Percentiles rank a stretch among this genome's conserved stretches.
These are phyloP conservation scores for Penicillium paneum DNA, from an alignment of 2,329 filamentous ascomycete genomes.

Conservation along the genomic window DNA sequence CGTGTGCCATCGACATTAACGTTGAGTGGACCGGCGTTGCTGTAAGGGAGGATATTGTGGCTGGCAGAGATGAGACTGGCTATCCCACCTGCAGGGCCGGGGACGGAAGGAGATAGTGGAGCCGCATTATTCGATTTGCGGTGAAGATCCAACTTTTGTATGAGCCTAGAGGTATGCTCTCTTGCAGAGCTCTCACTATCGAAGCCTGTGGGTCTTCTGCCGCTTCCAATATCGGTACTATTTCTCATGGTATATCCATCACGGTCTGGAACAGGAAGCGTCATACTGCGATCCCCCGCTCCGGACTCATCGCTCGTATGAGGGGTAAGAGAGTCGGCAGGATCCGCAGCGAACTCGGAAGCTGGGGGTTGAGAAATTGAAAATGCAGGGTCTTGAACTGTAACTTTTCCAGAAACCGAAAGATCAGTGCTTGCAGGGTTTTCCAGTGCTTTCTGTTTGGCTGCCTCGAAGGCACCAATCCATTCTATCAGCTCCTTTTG, in stretches of 20 bases:
- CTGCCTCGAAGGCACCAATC: constrained; percentile 88
- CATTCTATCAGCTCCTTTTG: constrained; percentile 90
- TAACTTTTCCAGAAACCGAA: constrained; percentile 42
- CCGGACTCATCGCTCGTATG: constrained; percentile 55
- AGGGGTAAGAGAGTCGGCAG: constrained; percentile 62
- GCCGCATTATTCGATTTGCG: constrained; percentile 66
- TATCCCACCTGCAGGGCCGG: constrained; percentile 62
- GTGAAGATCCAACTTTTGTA: constrained; percentile 87
- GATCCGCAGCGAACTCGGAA: constrained; percentile 84
- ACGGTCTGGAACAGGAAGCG: constrained; percentile 62
- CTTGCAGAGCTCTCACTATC: constrained; percentile 65
- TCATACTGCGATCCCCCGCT: constrained; percentile 59
- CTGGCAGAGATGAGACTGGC: constrained; percentile 82
- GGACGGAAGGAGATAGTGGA: constrained; percentile 43
- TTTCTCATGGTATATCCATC: constrained; percentile 59
- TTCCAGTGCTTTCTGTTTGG: constrained; percentile 89
- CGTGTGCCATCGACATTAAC: constrained; percentile 33
- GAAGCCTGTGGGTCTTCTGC: constrained; percentile 49
- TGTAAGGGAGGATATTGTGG: constrained; percentile 71
- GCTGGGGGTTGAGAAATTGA: constrained; percentile 84
- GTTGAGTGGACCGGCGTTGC: constrained; percentile 45
- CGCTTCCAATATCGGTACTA: constrained; percentile 66
- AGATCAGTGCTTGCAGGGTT: constrained; percentile 56
- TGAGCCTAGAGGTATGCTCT: constrained; percentile 82
- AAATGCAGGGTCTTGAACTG: constrained; percentile 69